These are phyloP conservation scores for Globisporangium camurandrum DNA, from an alignment of 352 stramenopile genomes.

Conservation along the genomic window DNA sequence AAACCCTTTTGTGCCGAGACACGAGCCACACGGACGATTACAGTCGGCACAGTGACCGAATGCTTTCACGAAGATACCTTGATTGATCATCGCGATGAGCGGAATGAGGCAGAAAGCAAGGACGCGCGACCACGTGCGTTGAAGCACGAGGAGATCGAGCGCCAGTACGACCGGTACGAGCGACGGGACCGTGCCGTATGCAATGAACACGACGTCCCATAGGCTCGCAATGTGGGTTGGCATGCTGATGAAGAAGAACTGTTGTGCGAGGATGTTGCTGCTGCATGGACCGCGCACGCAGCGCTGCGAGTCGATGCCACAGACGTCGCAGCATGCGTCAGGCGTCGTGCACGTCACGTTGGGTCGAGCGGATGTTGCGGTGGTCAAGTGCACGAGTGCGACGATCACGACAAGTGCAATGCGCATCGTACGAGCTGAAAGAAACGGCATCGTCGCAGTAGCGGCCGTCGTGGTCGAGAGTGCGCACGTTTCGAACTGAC, in stretches of 20 bases:
- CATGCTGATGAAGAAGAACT: constrained; percentile 46
- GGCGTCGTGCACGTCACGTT: constrained; percentile 5
- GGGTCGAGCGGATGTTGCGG: neutral
- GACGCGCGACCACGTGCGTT: constrained; percentile 34
- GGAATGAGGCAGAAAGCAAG: constrained; percentile 45
- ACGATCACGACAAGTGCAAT: neutral
- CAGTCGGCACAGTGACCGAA: constrained; percentile 42
- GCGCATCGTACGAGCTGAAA: neutral
- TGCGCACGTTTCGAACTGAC: neutral
- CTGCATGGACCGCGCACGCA: constrained; percentile 47
- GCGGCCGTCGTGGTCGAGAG: neutral
- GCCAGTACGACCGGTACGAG: constrained; percentile 29
- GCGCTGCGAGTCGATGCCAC: constrained; percentile 33
- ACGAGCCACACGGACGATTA: constrained; percentile 37
- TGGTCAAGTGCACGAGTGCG: neutral
- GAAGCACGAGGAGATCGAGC: constrained; percentile 33
- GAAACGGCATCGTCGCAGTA: no score
- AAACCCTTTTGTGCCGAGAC: constrained; percentile 36
- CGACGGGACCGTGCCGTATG: constrained; percentile 55
- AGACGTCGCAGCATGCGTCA: constrained; percentile 40
- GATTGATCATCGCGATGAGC: constrained; percentile 36
- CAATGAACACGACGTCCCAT: constrained; percentile 42
- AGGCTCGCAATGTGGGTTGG: constrained; percentile 26
- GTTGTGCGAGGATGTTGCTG: constrained; percentile 26
- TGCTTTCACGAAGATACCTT: constrained; percentile 24